phyloP scores from a whole-genome alignment of 805 yeast genomes.

The Blastobotrys mokoenaii region DNA sequence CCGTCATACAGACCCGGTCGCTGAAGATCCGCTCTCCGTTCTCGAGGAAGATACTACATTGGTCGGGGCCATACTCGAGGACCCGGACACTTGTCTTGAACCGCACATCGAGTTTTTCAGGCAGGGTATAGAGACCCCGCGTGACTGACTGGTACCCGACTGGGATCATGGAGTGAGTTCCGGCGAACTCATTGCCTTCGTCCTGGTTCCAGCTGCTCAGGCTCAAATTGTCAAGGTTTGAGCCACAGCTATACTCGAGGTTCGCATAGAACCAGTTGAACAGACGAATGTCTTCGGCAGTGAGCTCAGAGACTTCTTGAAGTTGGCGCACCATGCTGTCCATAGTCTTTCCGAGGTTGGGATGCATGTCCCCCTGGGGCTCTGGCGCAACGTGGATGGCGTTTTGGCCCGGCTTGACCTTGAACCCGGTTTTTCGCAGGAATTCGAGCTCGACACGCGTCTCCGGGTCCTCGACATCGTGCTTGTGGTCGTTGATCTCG shows the following conservation, averaged over 20 bases:
- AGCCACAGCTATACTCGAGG: constrained; percentile 32
- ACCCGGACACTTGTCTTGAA: constrained; percentile 32
- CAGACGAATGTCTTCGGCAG: constrained; percentile 28
- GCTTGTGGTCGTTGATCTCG: constrained; percentile 14
- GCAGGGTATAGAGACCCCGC: constrained; percentile 31
- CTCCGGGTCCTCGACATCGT: constrained; percentile 18
- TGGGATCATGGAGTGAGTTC: constrained; percentile 31
- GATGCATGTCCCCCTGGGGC: constrained; percentile 28
- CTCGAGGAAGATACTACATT: constrained; percentile 27
- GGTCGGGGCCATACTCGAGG: constrained; percentile 30
- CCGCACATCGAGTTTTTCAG: constrained; percentile 32
- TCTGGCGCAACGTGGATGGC: constrained; percentile 26
- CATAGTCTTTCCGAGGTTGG: constrained; percentile 32
- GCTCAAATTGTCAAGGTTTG: constrained; percentile 28
- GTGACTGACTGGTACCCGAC: constrained; percentile 31
- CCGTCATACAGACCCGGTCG: constrained; percentile 32
- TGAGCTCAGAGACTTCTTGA: constrained; percentile 25
- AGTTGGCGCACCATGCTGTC: constrained; percentile 27
- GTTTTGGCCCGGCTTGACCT: constrained; percentile 5
- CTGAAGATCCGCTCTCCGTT: constrained; percentile 35
- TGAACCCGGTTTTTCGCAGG: constrained; percentile 24
- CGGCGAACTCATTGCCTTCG: constrained; percentile 32
- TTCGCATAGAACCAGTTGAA: constrained; percentile 35
- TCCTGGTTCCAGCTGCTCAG: constrained; percentile 35
- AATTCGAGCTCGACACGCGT: constrained; percentile 25